Conservation (phyloP, 1,139 yeast genomes). For the Taiozyma onychis region DNA sequence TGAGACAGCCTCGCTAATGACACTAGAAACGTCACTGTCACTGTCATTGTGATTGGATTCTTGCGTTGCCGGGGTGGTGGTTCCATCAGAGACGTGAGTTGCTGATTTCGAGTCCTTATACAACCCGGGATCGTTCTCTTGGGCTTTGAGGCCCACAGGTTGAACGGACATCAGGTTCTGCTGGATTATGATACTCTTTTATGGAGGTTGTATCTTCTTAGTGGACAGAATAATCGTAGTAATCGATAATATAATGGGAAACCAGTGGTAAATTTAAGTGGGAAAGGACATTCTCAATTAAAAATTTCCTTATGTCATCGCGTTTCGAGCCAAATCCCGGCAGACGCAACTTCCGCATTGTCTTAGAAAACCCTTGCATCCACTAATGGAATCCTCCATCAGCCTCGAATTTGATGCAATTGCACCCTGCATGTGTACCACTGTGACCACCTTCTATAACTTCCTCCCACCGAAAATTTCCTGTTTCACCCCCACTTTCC, state of each 20-base stretch:
- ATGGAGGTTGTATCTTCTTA: no score
- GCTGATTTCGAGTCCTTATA: background rate
- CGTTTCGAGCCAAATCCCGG: background rate
- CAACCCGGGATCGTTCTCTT: background rate
- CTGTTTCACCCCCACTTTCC: no score
- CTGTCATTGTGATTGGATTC: background rate
- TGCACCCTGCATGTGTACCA: no score
- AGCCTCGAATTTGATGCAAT: no score
- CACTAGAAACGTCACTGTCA: background rate
- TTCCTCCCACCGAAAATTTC: no score
- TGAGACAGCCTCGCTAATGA: background rate
- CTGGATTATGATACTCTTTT: background rate
- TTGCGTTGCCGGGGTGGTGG: background rate
- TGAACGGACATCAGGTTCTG: background rate
- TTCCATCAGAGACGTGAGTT: background rate
- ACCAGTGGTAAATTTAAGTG: no score
- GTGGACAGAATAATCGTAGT: no score
- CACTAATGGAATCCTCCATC: no score
- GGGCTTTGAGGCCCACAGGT: background rate
- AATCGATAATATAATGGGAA: no score
- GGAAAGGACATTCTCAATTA: no score
- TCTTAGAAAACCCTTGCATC: background rate
- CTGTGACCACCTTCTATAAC: no score
- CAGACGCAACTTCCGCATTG: background rate
- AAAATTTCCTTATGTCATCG: no score